These are phyloP conservation scores for Solanum medicagineum DNA, from an alignment of 257 asterid genomes.

Conservation along the genomic window DNA sequence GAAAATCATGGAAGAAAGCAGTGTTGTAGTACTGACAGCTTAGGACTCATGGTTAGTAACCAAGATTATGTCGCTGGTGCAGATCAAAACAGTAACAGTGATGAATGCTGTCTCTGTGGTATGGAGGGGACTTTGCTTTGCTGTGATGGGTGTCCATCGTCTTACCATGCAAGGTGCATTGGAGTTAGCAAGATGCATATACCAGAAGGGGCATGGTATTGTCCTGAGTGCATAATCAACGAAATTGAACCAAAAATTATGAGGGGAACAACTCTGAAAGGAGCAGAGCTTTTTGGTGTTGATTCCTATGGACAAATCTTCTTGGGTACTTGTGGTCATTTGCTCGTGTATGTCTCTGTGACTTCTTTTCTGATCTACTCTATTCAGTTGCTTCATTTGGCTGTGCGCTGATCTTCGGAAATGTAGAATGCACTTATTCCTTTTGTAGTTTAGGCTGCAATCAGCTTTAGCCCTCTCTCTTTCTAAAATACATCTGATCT, in stretches of 20 bases:
- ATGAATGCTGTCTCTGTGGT: constrained; percentile 81
- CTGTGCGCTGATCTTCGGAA: background rate
- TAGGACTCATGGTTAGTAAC: constrained; percentile 22
- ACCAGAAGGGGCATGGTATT: constrained; percentile 68
- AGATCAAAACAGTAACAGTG: constrained; percentile 62
- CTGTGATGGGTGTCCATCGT: constrained; percentile 86
- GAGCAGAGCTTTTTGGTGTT: constrained; percentile 53
- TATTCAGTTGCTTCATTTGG: background rate
- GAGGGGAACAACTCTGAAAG: constrained; percentile 41
- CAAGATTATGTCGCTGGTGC: constrained; percentile 20
- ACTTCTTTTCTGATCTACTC: constrained; percentile 2
- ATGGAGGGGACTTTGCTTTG: constrained; percentile 83
- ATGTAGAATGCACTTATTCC: background rate
- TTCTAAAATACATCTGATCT: background rate
- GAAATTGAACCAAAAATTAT: constrained; percentile 35
- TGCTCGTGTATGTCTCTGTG: constrained; percentile 63
- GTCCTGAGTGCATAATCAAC: constrained; percentile 70
- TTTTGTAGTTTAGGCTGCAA: background rate
- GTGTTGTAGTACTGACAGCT: constrained; percentile 2
- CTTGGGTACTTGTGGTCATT: constrained; percentile 65
- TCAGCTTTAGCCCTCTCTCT: background rate
- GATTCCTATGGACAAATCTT: constrained; percentile 54
- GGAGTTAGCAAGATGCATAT: constrained; percentile 59
- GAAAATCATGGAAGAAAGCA: constrained; percentile 23
- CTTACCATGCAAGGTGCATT: constrained; percentile 73